Base-by-base conservation (phyloP, 2,329 filamentous ascomycete species). In the Alternaria brassicicola region DNA sequence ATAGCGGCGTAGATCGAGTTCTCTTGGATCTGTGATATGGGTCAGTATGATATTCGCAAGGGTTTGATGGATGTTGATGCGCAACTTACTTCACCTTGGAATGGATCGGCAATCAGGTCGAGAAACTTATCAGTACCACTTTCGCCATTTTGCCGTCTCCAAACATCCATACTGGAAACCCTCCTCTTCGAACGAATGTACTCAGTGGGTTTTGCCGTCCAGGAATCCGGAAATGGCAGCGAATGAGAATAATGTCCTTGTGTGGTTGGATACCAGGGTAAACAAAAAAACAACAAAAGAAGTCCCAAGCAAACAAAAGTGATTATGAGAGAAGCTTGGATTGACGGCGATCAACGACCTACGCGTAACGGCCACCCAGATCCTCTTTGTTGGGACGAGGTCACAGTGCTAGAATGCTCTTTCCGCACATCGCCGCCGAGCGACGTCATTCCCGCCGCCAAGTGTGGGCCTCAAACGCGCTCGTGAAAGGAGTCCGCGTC, bases 1-100 rank as follows among this genome's bases (percentile, higher is more conserved):
- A 98, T 81, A 33, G 93, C 92, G 55, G 92, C 90, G 79, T 88
- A 89, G 54, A 97, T 84, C 46, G 93, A 90, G 58, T 85, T 83
- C 59, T 81, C 72, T 75, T 82, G 80, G 55, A 87, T 80, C 85
- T 88, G 65, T 6, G 15, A 28, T 25, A 12, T 10, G n/a, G 36
- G 13, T 49, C 8, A 55, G 43, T 42, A 19, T 23, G 23, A 3
- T 25, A 46, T 30, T 17, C 19, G 28, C 6, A 26, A 45, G 12
- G 31, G 15, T 31, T 13, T n/a, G 51, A 52, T 13, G 23, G 19
- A n/a, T 23, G 36, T 38, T 39, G 30, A 19, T 33, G 17, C 39
- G 1, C 13, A 39, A 38, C 61, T 10, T 58, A 76, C 74, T 56
- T 73, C 59, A 25, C 69, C 70, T 45, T 73, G 72, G 58, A 80